A percentile compares a stretch with the other conserved stretches of the same genome.
Conservation (phyloP, 2,329 filamentous ascomycete species). For the Cercospora zeina region DNA sequence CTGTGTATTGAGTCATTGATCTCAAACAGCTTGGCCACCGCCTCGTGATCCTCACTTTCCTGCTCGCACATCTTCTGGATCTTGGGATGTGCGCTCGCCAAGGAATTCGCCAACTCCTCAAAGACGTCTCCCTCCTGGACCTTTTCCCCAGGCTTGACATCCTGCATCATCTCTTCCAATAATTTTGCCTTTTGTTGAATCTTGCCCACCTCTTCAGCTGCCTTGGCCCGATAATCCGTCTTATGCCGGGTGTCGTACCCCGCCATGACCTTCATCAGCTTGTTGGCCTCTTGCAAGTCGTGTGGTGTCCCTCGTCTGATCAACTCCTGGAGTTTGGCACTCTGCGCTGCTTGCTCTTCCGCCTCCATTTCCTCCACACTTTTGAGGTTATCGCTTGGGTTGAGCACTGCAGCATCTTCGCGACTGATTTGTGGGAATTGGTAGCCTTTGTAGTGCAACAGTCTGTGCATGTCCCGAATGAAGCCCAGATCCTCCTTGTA, state of each 20-base stretch:
- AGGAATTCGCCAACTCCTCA: slow-evolving; percentile 80
- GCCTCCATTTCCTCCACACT: slow-evolving; percentile 99
- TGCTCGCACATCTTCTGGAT: slow-evolving; percentile 99
- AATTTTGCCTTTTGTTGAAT: slow-evolving; percentile 94
- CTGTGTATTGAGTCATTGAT: slow-evolving; percentile 99
- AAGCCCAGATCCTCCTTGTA: slow-evolving; percentile 97
- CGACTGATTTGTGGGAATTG: slow-evolving; percentile 87
- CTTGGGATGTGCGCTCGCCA: slow-evolving; percentile 94
- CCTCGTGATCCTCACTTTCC: slow-evolving; percentile 94
- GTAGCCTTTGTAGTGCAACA: slow-evolving; percentile 96
- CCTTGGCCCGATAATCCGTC: slow-evolving; percentile 96
- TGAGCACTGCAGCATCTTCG: slow-evolving; percentile 94
- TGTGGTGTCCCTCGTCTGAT: slow-evolving; percentile 89
- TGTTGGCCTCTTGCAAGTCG: slow-evolving; percentile 94
- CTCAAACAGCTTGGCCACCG: slow-evolving; percentile 89
- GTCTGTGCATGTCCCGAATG: slow-evolving; percentile 94
- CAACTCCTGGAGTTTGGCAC: slow-evolving; percentile 95
- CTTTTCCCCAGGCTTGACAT: slow-evolving; percentile 76
- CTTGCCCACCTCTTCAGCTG: slow-evolving; percentile 89
- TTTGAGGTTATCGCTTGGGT: slow-evolving; percentile 93
- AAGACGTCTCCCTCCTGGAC: slow-evolving; percentile 71
- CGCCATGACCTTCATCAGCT: slow-evolving; percentile 98
- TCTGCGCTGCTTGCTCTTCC: slow-evolving; percentile 90
- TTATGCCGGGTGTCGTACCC: slow-evolving; percentile 94
- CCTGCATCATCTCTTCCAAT: slow-evolving; percentile 87